Conservation (phyloP, 2,329 filamentous ascomycete genomes). For the Cladosporium sp. region DNA sequence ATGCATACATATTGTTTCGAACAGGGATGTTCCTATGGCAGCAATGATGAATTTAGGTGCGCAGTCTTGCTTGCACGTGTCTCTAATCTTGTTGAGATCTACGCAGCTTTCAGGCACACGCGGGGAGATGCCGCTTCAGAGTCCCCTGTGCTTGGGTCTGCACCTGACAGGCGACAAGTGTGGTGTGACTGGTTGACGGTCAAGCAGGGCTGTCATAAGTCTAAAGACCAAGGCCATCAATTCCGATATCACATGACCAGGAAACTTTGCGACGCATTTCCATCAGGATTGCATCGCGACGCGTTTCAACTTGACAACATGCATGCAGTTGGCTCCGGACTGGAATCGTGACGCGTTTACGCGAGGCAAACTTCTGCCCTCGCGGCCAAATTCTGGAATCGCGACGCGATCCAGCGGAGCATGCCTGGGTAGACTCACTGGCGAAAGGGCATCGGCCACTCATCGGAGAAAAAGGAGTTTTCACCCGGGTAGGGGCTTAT, state of each 20-base stretch:
- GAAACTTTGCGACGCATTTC: too few species aligned
- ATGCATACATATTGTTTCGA: not conserved
- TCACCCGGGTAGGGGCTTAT: too few species aligned
- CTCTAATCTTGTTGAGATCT: not conserved
- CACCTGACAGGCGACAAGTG: not conserved
- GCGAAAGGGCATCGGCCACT: too few species aligned
- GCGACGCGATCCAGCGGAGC: too few species aligned
- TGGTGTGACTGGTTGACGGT: not conserved
- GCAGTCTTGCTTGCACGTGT: not conserved
- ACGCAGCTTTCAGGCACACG: not conserved
- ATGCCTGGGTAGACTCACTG: too few species aligned
- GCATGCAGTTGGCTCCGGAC: not conserved
- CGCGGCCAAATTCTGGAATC: not conserved
- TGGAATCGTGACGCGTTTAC: not conserved
- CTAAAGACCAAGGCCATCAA: too few species aligned
- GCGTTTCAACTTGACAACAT: constrained; percentile 9
- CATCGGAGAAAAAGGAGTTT: too few species aligned
- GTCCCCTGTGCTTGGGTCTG: not conserved
- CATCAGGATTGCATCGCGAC: constrained; percentile 2
- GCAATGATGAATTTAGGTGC: not conserved
- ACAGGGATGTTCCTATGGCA: not conserved
- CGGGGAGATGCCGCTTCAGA: not conserved
- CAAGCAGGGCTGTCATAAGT: too few species aligned
- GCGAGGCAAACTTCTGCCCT: not conserved
- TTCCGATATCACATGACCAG: not conserved